Conservation (phyloP, 1,284 basidiomycete genomes). For the Chiua sp. region DNA sequence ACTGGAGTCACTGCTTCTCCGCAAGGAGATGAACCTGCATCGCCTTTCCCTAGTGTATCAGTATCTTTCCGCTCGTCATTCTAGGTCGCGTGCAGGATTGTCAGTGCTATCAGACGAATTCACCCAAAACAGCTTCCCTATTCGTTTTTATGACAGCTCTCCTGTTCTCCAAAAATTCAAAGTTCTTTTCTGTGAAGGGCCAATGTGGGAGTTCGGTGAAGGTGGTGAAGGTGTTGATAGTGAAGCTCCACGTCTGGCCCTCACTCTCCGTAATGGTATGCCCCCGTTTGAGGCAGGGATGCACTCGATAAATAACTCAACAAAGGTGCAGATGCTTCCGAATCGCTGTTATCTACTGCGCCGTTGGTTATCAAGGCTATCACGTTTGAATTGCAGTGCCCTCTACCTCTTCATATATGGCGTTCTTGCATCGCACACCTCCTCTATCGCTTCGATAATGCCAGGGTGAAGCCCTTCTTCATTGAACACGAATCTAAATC, state of each 20-base stretch:
- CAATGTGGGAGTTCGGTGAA: not conserved
- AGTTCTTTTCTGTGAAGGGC: not conserved
- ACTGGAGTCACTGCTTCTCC: not conserved
- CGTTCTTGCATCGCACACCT: conserved; percentile 1
- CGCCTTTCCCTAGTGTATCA: not conserved
- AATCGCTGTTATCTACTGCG: not conserved
- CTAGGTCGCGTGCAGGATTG: not conserved
- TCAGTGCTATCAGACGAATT: conserved; percentile 6
- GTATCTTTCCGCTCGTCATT: not conserved
- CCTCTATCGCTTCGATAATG: not conserved
- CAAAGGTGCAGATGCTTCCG: not conserved
- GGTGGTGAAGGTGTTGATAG: not conserved
- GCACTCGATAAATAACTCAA: not conserved
- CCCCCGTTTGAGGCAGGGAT: too few species aligned
- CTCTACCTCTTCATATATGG: conserved; percentile 1
- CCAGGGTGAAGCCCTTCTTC: not conserved
- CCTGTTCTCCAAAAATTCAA: not conserved
- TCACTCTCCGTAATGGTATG: not conserved
- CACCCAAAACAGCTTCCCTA: conserved; percentile 31
- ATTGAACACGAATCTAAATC: not conserved
- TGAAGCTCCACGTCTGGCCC: not conserved
- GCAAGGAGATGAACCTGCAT: not conserved
- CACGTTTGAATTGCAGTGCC: conserved; percentile 12
- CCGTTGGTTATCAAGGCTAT: conserved; percentile 1
- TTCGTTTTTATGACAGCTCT: conserved; percentile 8